Evolutionary conservation across 164 flowering plant genomes (phyloP).

Genomic region (Paratinospora sagittata): DNA sequence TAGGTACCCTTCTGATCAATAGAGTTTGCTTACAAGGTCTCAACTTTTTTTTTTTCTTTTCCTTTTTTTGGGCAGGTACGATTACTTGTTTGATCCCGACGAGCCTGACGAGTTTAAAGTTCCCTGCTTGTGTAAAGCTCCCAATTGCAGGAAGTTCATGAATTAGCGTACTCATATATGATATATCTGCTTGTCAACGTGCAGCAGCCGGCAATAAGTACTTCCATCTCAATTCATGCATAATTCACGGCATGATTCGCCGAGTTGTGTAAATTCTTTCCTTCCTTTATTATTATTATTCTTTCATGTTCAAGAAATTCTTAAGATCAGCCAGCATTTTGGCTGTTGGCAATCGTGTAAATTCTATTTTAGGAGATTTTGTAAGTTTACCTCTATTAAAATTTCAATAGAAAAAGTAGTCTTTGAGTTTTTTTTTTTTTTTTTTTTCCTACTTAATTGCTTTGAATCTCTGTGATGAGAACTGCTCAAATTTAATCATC

Average conservation of each 20-base stretch:
- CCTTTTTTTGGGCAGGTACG: slow-evolving; percentile 67
- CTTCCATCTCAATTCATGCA: neutral
- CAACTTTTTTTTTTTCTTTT: neutral
- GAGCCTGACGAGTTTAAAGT: slow-evolving; percentile 72
- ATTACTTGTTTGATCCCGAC: slow-evolving; percentile 82
- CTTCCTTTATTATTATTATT: neutral
- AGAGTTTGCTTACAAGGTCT: neutral
- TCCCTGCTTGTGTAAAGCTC: slow-evolving; percentile 81
- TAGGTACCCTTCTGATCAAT: neutral
- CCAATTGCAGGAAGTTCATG: slow-evolving; percentile 82
- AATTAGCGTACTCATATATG: slow-evolving; percentile 45
- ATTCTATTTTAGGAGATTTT: neutral
- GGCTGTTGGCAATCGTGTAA: neutral
- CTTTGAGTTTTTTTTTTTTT: neutral
- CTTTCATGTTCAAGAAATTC: neutral
- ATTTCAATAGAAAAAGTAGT: neutral
- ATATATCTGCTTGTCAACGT: neutral
- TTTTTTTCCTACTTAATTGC: no score
- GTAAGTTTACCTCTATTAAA: neutral
- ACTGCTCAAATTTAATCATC: neutral
- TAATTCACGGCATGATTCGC: neutral
- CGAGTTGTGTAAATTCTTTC: neutral
- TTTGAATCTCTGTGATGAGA: neutral
- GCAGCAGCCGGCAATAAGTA: neutral
- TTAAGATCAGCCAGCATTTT: neutral